Percentiles rank a stretch among this genome's conserved stretches.
These are phyloP conservation scores for Meyerozyma athensensis DNA, from an alignment of 1,139 yeast genomes.

Conservation along the genomic window DNA sequence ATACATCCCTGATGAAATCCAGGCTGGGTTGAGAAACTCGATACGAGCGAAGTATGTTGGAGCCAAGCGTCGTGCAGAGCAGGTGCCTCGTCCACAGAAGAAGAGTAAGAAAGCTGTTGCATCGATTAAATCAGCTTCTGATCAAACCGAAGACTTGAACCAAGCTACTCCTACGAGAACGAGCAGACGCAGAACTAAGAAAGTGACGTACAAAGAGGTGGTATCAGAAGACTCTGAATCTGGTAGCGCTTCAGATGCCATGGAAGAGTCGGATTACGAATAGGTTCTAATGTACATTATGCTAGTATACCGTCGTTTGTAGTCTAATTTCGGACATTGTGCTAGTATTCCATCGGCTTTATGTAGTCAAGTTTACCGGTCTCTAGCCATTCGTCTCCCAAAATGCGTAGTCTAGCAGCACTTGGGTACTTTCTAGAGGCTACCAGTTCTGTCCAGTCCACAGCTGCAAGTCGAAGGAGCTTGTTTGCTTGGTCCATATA, in stretches of 20 bases:
- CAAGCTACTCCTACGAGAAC: not conserved
- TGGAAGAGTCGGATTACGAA: not conserved
- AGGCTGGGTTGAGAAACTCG: slow-evolving; percentile 22
- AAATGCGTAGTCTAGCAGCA: slow-evolving; percentile 66
- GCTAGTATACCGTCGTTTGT: no score
- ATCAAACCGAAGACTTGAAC: not conserved
- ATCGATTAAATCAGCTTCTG: no score
- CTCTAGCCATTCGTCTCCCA: slow-evolving; percentile 72
- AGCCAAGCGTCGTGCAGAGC: not conserved
- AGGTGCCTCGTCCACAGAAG: not conserved
- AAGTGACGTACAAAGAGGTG: not conserved
- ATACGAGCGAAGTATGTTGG: slow-evolving; percentile 10
- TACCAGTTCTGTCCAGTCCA: slow-evolving; percentile 48
- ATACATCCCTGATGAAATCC: slow-evolving; percentile 44
- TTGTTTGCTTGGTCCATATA: slow-evolving; percentile 74
- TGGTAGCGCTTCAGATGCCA: not conserved
- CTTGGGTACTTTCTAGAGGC: slow-evolving; percentile 58
- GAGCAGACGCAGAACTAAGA: not conserved
- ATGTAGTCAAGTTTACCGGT: slow-evolving; percentile 43
- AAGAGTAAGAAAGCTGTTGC: not conserved
- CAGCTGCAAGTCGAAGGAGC: slow-evolving; percentile 39
- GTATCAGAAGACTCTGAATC: not conserved
- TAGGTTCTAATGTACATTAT: slow-evolving; percentile 1
- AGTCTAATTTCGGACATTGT: no score
- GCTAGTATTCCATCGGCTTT: slow-evolving; percentile 46